Percentiles rank a stretch among this genome's conserved stretches.
Conservation (phyloP, 2,329 filamentous ascomycete species). For the Coleophoma eucalyptorum region DNA sequence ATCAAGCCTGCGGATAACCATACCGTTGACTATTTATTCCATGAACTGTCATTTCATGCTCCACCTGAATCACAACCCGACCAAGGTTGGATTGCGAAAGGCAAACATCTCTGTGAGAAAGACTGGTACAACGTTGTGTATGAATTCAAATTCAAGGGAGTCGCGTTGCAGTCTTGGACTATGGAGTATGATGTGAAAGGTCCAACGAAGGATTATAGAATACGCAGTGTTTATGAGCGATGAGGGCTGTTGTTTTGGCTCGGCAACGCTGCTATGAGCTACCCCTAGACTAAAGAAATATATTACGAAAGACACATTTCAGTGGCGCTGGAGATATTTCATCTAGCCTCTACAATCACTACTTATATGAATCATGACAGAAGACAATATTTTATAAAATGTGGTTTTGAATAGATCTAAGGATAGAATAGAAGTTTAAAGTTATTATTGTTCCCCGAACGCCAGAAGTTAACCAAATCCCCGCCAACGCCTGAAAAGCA, state of each 20-base stretch:
- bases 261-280: too few species aligned
- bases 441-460: too few species aligned
- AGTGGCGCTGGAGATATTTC: too few species aligned
- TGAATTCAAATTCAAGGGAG: constrained; percentile 58
- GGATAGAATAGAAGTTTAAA: too few species aligned
- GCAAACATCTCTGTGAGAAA: constrained; percentile 66
- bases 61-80: constrained; percentile 17
- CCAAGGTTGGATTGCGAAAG: constrained; percentile 54
- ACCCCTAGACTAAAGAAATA: too few species aligned
- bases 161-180: constrained; percentile 54
- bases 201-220: constrained; percentile 70
- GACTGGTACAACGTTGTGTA: constrained; percentile 71
- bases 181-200: constrained; percentile 65
- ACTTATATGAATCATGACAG: too few species aligned
- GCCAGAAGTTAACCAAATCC: too few species aligned
- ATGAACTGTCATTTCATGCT: constrained; percentile 61
- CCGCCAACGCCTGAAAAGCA: too few species aligned
- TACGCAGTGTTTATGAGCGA: constrained; percentile 48
- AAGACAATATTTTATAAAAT: too few species aligned
- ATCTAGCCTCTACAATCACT: too few species aligned
- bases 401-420: too few species aligned
- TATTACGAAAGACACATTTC: too few species aligned
- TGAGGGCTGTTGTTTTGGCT: constrained; percentile 8
- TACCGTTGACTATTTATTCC: constrained; percentile 70
- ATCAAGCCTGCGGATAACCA: constrained; percentile 58